Conservation (phyloP, 2,329 filamentous ascomycete species). For the Byssoonygena ceratinophila region DNA sequence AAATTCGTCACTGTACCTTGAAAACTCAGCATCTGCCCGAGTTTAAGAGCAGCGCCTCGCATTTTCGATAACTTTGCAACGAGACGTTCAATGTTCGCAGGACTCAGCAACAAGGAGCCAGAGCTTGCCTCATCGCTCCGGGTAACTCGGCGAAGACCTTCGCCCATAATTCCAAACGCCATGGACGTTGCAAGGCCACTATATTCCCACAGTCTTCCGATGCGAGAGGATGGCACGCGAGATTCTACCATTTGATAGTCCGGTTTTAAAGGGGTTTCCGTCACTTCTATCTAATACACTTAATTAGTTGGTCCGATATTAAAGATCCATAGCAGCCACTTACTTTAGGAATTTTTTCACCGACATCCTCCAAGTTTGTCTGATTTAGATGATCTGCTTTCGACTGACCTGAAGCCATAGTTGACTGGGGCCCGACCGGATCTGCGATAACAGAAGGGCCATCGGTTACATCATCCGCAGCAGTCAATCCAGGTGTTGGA, state of each 20-base stretch:
- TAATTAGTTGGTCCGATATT: constrained; percentile 13
- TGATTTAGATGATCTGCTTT: background rate
- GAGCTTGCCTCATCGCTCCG: constrained; percentile 46
- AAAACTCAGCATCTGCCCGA: constrained; percentile 97
- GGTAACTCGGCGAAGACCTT: constrained; percentile 69
- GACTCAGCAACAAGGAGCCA: constrained; percentile 77
- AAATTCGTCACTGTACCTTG: constrained; percentile 44
- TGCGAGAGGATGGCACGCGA: constrained; percentile 72
- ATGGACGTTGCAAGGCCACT: constrained; percentile 86
- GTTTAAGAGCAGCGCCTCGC: constrained; percentile 91
- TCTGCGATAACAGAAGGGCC: background rate
- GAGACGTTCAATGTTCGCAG: constrained; percentile 82
- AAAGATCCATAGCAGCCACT: background rate
- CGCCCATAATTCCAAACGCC: constrained; percentile 82
- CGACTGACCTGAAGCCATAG: background rate
- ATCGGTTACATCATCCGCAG: background rate
- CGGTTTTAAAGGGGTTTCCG: constrained; percentile 5
- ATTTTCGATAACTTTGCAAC: constrained; percentile 90
- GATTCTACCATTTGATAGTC: constrained; percentile 72
- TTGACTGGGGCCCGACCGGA: background rate
- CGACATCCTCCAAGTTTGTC: too few species aligned
- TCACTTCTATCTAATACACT: constrained; percentile 22
- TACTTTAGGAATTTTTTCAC: background rate
- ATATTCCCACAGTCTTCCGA: constrained; percentile 91
- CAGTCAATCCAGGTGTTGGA: background rate